phyloP scores from a whole-genome alignment of 164 flowering plant genomes.

The Chimonanthus praecox region DNA sequence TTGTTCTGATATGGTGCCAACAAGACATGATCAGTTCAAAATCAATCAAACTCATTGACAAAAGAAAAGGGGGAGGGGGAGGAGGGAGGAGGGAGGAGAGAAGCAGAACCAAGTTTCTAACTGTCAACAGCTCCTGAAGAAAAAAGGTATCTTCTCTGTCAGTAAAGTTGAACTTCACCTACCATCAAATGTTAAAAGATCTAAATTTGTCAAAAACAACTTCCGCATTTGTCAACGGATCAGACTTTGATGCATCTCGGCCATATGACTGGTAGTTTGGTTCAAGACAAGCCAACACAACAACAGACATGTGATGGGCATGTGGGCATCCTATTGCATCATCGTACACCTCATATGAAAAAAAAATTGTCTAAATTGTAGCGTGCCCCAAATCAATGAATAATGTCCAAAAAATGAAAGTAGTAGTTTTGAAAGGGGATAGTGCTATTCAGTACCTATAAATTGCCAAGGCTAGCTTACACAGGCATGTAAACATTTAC shows the following conservation, averaged over 20 bases:
- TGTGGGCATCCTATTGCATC: background rate
- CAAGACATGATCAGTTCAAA: too few species aligned
- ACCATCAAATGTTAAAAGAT: too few species aligned
- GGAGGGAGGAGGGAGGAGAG: too few species aligned
- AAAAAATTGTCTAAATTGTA: background rate
- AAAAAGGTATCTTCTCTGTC: too few species aligned
- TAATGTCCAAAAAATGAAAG: background rate
- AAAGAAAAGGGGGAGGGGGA: too few species aligned
- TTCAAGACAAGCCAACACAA: background rate
- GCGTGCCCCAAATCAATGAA: background rate
- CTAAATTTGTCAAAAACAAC: too few species aligned
- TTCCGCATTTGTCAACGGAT: background rate
- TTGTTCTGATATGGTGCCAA: too few species aligned
- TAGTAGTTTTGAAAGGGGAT: background rate
- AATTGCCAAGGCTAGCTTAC: background rate
- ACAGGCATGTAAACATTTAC: background rate
- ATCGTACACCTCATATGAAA: background rate
- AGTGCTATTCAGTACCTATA: background rate
- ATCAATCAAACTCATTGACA: too few species aligned
- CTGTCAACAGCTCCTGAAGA: too few species aligned
- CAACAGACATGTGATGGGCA: background rate
- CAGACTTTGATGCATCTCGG: background rate
- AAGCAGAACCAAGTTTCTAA: too few species aligned
- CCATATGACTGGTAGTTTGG: background rate
- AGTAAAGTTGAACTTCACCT: too few species aligned